Base-by-base conservation (phyloP, 106 monocot genomes). In the Dioscorea dumetorum region DNA sequence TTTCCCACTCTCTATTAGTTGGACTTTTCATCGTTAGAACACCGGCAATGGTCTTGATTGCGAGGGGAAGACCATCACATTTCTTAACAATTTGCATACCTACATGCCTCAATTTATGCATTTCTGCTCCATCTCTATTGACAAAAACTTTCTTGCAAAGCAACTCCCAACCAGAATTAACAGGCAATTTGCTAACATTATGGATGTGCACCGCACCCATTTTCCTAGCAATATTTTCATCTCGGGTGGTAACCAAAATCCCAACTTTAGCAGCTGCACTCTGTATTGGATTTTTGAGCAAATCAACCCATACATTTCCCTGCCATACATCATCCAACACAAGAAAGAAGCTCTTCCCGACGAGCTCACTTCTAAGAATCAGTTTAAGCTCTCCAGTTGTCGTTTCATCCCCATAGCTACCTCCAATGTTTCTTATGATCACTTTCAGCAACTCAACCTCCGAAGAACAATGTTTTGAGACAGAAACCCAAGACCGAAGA, bases 301-400 rank as follows among this genome's bases (percentile, higher is more conserved):
- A 64, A 24, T 70, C 57, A 0, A 23, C 50, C 76, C 84, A 80
- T 22, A 77, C 70, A 10, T 70, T 28, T 3, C 32, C 63, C 8
- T 33, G 8, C 79, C 84, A 80, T 5, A 80, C 76, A 62, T 84
- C 84, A 61, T 79, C 75, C 11, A 83, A 24, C 4, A 83, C 79
- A 33, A 79, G 75, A 7, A 84, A 69, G 41, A 84, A 60, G 4
- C 35, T 73, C 57, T 76, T 73, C 6, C 49, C 17, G 2, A 19
- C 4, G 9, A 66, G 58, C 15, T 15, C 16, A 1, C 16, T 12
- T 0, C 17, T 14, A 59, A 77, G 70, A 11, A 32, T 33, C 2
- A 50, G 64, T 24, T 71, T 58, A 16, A 77, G 77, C 28, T 77
- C 68, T 11, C 20, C 33, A 24, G 19, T 49, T 1, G 49, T 51